Evolutionary conservation across 768 basidiomycete genomes (phyloP), one percentile per base, ranked within the genome.

Genomic region (Tylopilus felleus): DNA sequence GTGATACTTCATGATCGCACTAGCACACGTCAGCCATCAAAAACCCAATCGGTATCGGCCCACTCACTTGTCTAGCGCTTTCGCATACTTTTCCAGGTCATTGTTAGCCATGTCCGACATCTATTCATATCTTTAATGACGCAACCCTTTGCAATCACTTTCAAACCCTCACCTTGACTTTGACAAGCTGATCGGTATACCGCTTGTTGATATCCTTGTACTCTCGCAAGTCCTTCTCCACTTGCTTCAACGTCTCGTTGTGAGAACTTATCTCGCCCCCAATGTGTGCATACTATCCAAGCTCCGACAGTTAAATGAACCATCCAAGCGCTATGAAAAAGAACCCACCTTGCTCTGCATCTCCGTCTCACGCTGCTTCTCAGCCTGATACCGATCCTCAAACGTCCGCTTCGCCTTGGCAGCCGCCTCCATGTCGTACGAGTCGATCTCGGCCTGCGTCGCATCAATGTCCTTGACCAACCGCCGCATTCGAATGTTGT

Each of bases 1-100:
- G 65, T 99, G 97, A 65, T 98, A 99, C 71, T 92, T 93, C 92
- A 99, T 97, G 70, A 99, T 98, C 39, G 95, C 97, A 60, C 96
- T 98, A 53, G 2, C 53, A 57, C 21, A 38, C 39, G 57, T 72
- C 48, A 66, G 55, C 46, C 27, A n/a, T 36, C n/a, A 19, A n/a
- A 38, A 36, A 6, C 36, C 21, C 19, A 33, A 44, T 38, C 38
- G 17, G 6, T 36, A 38, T 38, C 38, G 38, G 10, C 12, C 25
- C 4, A 48, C 86, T 60, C 60, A 98, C 96, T 90, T 96, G 74
- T 99, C 97, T 45, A 99, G 73, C 3, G 97, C 97, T 67, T 98
- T 98, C 5, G 85, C 91, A 57, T 98, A 98, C 74, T 98, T 98
- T 75, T 99, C 96, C 49, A 99, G 71, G 70, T 99, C 97, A 55